Evolutionary conservation across 352 stramenopile genomes (phyloP), one percentile per base, ranked within the genome.

Genomic region (Globisporangium lucens): DNA sequence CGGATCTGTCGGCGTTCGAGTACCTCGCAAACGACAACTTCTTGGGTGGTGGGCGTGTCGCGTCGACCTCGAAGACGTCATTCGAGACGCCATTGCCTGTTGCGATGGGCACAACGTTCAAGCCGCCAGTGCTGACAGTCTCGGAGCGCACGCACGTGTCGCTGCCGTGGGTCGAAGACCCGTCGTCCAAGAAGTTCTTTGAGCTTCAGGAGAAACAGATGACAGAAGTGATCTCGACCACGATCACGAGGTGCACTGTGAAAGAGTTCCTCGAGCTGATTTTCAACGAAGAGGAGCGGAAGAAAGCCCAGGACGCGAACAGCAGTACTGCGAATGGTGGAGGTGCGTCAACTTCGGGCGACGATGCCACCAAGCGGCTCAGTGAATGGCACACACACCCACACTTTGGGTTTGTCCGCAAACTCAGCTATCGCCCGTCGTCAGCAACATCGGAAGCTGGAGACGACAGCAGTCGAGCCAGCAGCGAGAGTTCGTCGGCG

Each of bases 1-100:
- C 86, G 10, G 79, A 91, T 29, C 68, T 92, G 30, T 77, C 78
- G 35, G 72, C 84, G 2, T 83, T 94, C 63, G 68, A 75, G 53
- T 67, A 65, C 29, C 33, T 72, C 22, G n/a, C 63, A 27, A 65
- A 53, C 36, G 53, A 61, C 59, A 33, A 35, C 27, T 27, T 43
- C 30, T 0, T 35, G 20, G 20, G 27, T 3, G 24, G n/a, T 17
- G n/a, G n/a, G 7, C 20, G 33, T 9, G 24, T 56, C 22, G 33
- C 17, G 6, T 35, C 65, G 46, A 59, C 22, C 6, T 47, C 52
- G 15, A 60, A 52, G 38, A 29, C 24, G 20, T 61, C 63, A 9
- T 41, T 52, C 10, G 9, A 5, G 56, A 57, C 61, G 15, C 24
- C 51, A 9, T 49, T 68, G 0, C 13, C 59, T 3, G 62, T 71